phyloP scores from a whole-genome alignment of 768 basidiomycete genomes.

The Infundibulicybe gibba region DNA sequence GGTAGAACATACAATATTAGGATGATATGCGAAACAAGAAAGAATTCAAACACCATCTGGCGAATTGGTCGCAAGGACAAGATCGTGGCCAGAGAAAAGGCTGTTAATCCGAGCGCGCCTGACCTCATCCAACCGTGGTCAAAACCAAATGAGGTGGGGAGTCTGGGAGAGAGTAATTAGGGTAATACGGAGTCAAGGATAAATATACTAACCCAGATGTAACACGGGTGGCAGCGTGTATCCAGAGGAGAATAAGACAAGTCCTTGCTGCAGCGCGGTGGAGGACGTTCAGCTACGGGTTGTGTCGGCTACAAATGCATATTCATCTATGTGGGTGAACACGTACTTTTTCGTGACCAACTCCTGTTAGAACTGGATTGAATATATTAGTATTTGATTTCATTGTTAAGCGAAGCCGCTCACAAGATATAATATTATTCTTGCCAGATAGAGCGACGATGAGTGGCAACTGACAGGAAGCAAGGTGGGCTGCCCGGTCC shows the following conservation, averaged over 20 bases:
- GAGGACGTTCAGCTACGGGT: constrained; percentile 35
- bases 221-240: constrained; percentile 32
- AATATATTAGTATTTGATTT: background rate
- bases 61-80: constrained; percentile 37
- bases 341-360: constrained; percentile 48
- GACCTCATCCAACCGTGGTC: constrained; percentile 31
- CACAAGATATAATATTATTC: constrained; percentile 55
- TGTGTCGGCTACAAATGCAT: background rate
- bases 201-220: constrained; percentile 19
- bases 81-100: constrained; percentile 31
- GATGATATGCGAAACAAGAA: constrained; percentile 28
- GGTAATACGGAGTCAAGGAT: background rate
- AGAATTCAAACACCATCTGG: constrained; percentile 37
- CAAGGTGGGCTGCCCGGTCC: constrained; percentile 36
- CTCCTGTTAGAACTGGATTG: constrained; percentile 42
- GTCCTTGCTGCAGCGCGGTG: constrained; percentile 42
- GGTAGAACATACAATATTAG: constrained; percentile 22
- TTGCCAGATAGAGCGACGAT: constrained; percentile 54
- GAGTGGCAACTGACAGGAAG: constrained; percentile 45
- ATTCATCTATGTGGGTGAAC: background rate
- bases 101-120: constrained; percentile 23
- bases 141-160: constrained; percentile 30
- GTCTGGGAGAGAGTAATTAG: constrained; percentile 15
- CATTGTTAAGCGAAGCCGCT: constrained; percentile 2
- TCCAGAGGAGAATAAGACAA: constrained; percentile 37